Base-by-base conservation (phyloP, 2,329 filamentous ascomycete genomes). In the Scedosporium apiospermum region DNA sequence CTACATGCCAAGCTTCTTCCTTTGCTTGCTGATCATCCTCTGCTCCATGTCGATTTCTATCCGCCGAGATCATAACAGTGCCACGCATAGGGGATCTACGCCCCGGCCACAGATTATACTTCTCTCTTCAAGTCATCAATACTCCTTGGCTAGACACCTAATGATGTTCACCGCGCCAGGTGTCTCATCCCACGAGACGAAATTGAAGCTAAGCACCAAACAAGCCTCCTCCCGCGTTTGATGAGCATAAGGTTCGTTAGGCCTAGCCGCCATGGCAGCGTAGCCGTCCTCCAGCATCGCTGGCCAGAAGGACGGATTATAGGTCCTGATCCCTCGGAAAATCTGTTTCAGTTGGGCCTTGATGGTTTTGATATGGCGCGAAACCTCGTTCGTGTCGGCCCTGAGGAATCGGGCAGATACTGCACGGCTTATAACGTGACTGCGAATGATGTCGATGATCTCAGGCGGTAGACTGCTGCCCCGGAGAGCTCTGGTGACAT, bases 151-250 rank as follows among this genome's bases (percentile, higher is more conserved):
- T 16, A 57, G 3, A 10, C 12, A 26, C n/a, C 53, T 27, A 6
- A 57, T 26, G 23, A 34, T 18, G 1, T 65, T 60, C 0, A 70
- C 51, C 0, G 66, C 65, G 0, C 64, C 63, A 3, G 64, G 67
- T 0, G 68, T 70, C 44, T 69, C 69, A 14, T 62, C 18, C 66
- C 68, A 70, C 0, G 67, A 58, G 1, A 58, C 49, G n/a, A 63
- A 62, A 5, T 57, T 63, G 1, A 65, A 63, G 14, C 59, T 57
- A 26, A 68, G 57, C 4, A 64, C 55, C 6, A 67, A 4, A 10
- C 58, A 63, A 6, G 69, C 67, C 30, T 69, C 68, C 0, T 68
- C 64, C 9, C 6, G 65, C 60, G 0, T 51, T 26, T 0, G 42
- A 49, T 0, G 65, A 63, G 49, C 66, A 67, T 6, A 55, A 38